Conservation (phyloP, 2,329 filamentous ascomycete genomes). For the Neoascochyta sp. region DNA sequence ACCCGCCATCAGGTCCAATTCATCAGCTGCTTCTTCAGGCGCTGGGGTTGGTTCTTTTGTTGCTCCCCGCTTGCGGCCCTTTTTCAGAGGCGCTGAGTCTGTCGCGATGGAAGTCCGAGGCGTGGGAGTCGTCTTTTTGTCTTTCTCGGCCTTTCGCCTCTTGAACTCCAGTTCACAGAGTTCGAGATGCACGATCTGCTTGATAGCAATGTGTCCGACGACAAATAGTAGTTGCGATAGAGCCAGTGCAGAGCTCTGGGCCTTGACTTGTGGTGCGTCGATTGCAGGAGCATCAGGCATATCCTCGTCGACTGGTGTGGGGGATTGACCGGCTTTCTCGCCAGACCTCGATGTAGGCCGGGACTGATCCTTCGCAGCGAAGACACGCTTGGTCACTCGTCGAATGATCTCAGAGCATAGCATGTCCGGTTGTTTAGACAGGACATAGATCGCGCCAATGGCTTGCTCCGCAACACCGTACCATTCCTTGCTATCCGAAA, state of each 20-base stretch:
- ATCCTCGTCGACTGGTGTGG: constrained; percentile 12
- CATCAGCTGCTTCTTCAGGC: constrained; percentile 65
- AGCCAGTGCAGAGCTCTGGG: constrained; percentile 66
- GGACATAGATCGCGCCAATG: constrained; percentile 87
- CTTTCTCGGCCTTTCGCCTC: constrained; percentile 85
- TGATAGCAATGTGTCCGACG: constrained; percentile 94
- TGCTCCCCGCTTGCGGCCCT: constrained; percentile 40
- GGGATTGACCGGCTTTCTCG: constrained; percentile 25
- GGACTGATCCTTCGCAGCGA: constrained; percentile 52
- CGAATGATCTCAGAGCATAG: constrained; percentile 88
- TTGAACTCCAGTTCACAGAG: constrained; percentile 98
- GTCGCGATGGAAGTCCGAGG: constrained; percentile 29
- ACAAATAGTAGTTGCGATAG: constrained; percentile 92
- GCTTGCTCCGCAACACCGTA: constrained; percentile 92
- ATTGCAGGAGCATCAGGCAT: constrained; percentile 18
- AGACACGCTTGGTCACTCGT: constrained; percentile 81
- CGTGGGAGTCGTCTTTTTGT: constrained; percentile 55
- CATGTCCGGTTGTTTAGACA: constrained; percentile 90
- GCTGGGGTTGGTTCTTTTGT: constrained; percentile 44
- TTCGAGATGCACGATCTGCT: constrained; percentile 97
- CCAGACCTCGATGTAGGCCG: constrained; percentile 33
- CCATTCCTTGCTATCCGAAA: constrained; percentile 89
- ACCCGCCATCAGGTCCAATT: constrained; percentile 92
- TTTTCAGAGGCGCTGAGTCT: constrained; percentile 38
- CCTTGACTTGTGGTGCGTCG: constrained; percentile 35